Percentiles rank a stretch among this genome's conserved stretches.
Conservation (phyloP, 768 basidiomycete genomes). For the Dentipellis sp. region DNA sequence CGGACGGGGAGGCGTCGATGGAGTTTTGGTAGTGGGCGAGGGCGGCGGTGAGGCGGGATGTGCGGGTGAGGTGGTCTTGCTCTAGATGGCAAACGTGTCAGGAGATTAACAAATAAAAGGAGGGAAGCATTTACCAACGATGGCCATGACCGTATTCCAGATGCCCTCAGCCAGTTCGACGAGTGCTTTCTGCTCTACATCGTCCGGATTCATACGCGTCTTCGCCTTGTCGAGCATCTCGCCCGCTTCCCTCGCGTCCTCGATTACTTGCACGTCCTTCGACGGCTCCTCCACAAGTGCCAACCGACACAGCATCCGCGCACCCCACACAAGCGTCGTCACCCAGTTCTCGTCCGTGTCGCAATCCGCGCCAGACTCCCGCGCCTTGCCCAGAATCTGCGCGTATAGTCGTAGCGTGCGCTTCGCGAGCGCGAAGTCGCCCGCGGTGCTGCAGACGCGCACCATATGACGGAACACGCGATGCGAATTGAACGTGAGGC, state of each 20-base stretch:
- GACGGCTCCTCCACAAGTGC: constrained; percentile 18
- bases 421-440: constrained; percentile 54
- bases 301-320: constrained; percentile 63
- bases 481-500: constrained; percentile 89
- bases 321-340: constrained; percentile 66
- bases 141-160: constrained; percentile 58
- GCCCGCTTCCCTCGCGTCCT: constrained; percentile 56
- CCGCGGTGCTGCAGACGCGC: constrained; percentile 54
- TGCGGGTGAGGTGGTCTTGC: constrained; percentile 53
- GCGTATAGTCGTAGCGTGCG: constrained; percentile 76
- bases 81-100: constrained; percentile 31
- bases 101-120: not conserved
- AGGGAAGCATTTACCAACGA: constrained; percentile 42
- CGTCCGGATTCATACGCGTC: constrained; percentile 37
- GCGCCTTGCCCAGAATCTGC: constrained; percentile 77
- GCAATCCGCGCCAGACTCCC: constrained; percentile 48
- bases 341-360: constrained; percentile 72
- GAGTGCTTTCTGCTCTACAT: constrained; percentile 47
- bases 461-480: constrained; percentile 80
- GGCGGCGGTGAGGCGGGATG: constrained; percentile 47
- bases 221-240: constrained; percentile 51
- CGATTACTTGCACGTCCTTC: constrained; percentile 28
- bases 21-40: constrained; percentile 42
- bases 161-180: constrained; percentile 67
- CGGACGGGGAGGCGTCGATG: constrained; percentile 36